Conservation (phyloP, 106 monocot species). For the Triglochin maritima region DNA sequence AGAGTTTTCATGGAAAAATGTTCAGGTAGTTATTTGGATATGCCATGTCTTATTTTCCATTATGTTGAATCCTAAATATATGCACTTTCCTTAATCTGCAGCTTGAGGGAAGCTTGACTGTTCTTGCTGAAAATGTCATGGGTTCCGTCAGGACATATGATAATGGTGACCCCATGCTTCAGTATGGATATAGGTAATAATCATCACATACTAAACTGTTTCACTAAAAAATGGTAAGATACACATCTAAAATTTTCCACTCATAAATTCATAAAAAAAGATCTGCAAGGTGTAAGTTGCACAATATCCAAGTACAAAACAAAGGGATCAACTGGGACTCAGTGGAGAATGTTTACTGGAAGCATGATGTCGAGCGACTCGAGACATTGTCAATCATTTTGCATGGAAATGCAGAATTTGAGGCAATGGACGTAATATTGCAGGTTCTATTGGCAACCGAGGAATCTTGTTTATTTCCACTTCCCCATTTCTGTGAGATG, state of each 20-base stretch:
- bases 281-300: conserved; percentile 77
- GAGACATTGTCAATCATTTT: conserved; percentile 61
- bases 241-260: not conserved
- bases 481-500: not conserved
- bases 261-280: conserved; percentile 21
- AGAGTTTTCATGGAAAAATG: conserved; percentile 84
- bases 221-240: no score
- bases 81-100: conserved; percentile 18
- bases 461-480: not conserved
- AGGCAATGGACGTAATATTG: conserved; percentile 61
- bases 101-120: conserved; percentile 82
- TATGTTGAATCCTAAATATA: not conserved
- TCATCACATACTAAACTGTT: no score
- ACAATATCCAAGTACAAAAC: conserved; percentile 67
- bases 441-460: conserved; percentile 26
- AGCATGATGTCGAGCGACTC: conserved; percentile 66
- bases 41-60: not conserved
- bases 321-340: conserved; percentile 74
- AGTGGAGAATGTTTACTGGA: conserved; percentile 81
- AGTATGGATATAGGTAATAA: conserved; percentile 67
- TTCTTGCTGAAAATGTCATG: conserved; percentile 80
- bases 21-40: conserved; percentile 40
- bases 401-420: conserved; percentile 94
- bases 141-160: conserved; percentile 36
- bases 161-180: conserved; percentile 50